Conservation (phyloP, 225 moss, liverwort and hornwort species). For the Straminergon stramineum region DNA sequence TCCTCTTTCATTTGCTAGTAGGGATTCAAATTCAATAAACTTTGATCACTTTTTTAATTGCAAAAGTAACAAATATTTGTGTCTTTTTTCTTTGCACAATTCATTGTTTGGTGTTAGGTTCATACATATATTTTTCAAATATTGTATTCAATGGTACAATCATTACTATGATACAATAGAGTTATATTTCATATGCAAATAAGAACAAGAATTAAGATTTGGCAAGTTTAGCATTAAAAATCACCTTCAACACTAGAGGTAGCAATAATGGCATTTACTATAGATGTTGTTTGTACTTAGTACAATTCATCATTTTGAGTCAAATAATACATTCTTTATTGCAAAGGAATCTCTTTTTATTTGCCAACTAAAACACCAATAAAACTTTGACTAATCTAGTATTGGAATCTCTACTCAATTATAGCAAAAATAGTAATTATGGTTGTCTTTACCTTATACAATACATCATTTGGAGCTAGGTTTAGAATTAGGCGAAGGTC, state of each 20-base stretch:
- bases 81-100: not conserved
- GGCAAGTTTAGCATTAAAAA: not conserved
- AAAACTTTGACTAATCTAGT: not conserved
- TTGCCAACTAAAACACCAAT: not conserved
- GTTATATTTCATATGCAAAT: not conserved
- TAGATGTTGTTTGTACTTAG: no score
- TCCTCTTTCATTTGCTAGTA: not conserved
- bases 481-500: not conserved
- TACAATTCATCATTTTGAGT: not conserved
- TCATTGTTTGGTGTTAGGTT: not conserved
- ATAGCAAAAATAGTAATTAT: not conserved
- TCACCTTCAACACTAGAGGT: not conserved
- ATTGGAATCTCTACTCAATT: not conserved
- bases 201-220: no score
- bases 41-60: not conserved
- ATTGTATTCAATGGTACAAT: not conserved
- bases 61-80: no score
- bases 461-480: not conserved
- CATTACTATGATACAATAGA: not conserved
- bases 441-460: not conserved
- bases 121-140: not conserved
- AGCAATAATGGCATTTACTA: not conserved
- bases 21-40: no score
- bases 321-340: not conserved
- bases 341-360: not conserved